phyloP scores from a whole-genome alignment of 352 stramenopile species.

The Peronospora destructor region DNA sequence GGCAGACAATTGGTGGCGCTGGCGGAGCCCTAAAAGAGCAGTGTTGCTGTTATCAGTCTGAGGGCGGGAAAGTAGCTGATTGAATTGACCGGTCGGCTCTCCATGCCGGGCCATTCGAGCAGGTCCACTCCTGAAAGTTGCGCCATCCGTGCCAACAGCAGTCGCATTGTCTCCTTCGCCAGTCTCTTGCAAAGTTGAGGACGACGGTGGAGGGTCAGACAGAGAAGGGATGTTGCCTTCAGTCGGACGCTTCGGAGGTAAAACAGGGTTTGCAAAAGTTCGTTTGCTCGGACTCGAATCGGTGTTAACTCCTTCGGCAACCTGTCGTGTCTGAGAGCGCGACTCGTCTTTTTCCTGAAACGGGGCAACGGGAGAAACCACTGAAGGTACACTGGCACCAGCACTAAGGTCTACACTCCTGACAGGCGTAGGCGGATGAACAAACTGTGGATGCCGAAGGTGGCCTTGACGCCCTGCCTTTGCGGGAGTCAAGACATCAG shows the following conservation, averaged over 20 bases:
- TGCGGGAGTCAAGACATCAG: slow-evolving; percentile 2
- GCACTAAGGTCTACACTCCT: slow-evolving; percentile 10
- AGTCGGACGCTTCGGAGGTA: slow-evolving; percentile 6
- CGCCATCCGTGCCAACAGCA: slow-evolving; percentile 3
- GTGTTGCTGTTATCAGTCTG: slow-evolving; percentile 7
- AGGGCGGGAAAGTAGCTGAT: slow-evolving; percentile 2
- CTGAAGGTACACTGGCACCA: slow-evolving; percentile 1
- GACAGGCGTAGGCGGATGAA: slow-evolving; percentile 19
- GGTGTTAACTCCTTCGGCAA: background rate
- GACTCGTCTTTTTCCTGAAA: slow-evolving; percentile 2
- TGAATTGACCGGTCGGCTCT: background rate
- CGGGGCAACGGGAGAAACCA: background rate
- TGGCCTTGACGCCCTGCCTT: slow-evolving; percentile 24
- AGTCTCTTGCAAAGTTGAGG: slow-evolving; percentile 4
- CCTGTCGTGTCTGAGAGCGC: slow-evolving; percentile 1
- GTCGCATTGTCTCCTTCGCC: slow-evolving; percentile 2
- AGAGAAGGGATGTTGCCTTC: slow-evolving; percentile 7
- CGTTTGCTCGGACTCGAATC: background rate
- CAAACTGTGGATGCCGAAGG: slow-evolving; percentile 28
- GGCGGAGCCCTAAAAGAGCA: slow-evolving; percentile 19
- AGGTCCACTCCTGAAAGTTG: slow-evolving; percentile 4
- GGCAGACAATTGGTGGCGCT: slow-evolving; percentile 16
- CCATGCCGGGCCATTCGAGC: slow-evolving; percentile 7
- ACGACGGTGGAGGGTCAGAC: slow-evolving; percentile 3
- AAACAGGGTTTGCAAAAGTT: background rate